Percentiles rank a stretch among this genome's conserved stretches.
Evolutionary conservation across 2,329 filamentous ascomycete genomes (phyloP).

Genomic region (Trichoderma sp.): DNA sequence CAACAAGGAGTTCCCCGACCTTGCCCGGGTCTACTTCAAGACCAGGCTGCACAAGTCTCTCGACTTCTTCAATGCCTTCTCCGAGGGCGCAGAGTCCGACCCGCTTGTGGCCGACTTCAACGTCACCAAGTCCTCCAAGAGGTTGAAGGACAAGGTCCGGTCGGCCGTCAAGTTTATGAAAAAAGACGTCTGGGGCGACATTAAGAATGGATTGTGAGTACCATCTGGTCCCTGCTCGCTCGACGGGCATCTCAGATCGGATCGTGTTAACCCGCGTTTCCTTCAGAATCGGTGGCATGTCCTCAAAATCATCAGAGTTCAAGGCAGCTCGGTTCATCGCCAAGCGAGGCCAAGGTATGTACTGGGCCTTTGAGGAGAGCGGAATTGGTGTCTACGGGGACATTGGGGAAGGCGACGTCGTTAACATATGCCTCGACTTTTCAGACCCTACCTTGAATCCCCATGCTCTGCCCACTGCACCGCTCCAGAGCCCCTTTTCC

Average conservation of each 20-base stretch:
- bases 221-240: background rate
- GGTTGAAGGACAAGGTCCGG: constrained; percentile 21
- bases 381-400: constrained; percentile 18
- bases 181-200: constrained; percentile 25
- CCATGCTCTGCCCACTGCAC: constrained; percentile 16
- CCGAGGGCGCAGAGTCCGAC: constrained; percentile 23
- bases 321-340: constrained; percentile 27
- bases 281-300: constrained; percentile 7
- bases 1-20: constrained; percentile 25
- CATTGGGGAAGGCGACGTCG: constrained; percentile 10
- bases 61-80: constrained; percentile 28
- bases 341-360: constrained; percentile 28
- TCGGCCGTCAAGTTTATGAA: constrained; percentile 16
- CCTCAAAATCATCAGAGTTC: constrained; percentile 15
- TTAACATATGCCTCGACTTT: constrained; percentile 19
- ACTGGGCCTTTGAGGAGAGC: constrained; percentile 14
- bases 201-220: constrained; percentile 27
- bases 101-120: constrained; percentile 20
- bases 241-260: background rate
- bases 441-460: constrained; percentile 26
- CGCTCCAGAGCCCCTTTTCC: constrained; percentile 16
- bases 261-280: constrained; percentile 6
- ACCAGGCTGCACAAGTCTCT: constrained; percentile 21
- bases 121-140: constrained; percentile 26
- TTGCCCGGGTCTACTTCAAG: constrained; percentile 24